These are phyloP conservation scores for Aquilaria yunnanensis DNA, from an alignment of 345 rosid species.

Conservation along the genomic window DNA sequence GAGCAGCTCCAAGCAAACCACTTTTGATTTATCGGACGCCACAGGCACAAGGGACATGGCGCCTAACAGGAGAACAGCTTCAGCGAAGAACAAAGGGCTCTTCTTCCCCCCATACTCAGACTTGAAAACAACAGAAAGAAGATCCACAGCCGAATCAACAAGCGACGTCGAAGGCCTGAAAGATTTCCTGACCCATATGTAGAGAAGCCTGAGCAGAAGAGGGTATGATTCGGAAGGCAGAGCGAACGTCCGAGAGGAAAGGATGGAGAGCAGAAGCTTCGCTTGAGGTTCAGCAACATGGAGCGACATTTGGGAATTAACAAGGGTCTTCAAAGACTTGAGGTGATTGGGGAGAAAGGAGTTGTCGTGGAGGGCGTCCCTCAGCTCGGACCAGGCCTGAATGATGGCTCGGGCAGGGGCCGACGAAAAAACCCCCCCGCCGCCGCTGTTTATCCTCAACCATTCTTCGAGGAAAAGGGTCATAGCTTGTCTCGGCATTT, in stretches of 20 bases:
- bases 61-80: slow-evolving; percentile 61
- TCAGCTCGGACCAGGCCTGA: slow-evolving; percentile 88
- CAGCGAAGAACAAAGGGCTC: slow-evolving; percentile 44
- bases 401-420: slow-evolving; percentile 72
- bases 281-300: slow-evolving; percentile 95
- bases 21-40: slow-evolving; percentile 46
- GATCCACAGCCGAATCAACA: slow-evolving; percentile 57
- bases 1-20: slow-evolving; percentile 49
- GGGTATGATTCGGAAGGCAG: slow-evolving; percentile 56
- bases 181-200: slow-evolving; percentile 85
- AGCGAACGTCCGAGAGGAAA: slow-evolving; percentile 35
- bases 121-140: slow-evolving; percentile 34
- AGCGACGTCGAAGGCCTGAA: slow-evolving; percentile 54
- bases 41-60: slow-evolving; percentile 55
- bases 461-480: slow-evolving; percentile 73
- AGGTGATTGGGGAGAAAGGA: slow-evolving; percentile 46
- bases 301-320: slow-evolving; percentile 56
- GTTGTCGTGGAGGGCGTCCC: slow-evolving; percentile 52
- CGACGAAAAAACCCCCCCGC: slow-evolving; percentile 21
- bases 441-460: slow-evolving; percentile 44
- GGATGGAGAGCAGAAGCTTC: slow-evolving; percentile 65
- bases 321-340: slow-evolving; percentile 60
- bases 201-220: slow-evolving; percentile 60
- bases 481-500: slow-evolving; percentile 58
- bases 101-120: slow-evolving; percentile 22